phyloP scores from a whole-genome alignment of 2,329 filamentous ascomycete genomes.

The Macrophomina phaseolina region DNA sequence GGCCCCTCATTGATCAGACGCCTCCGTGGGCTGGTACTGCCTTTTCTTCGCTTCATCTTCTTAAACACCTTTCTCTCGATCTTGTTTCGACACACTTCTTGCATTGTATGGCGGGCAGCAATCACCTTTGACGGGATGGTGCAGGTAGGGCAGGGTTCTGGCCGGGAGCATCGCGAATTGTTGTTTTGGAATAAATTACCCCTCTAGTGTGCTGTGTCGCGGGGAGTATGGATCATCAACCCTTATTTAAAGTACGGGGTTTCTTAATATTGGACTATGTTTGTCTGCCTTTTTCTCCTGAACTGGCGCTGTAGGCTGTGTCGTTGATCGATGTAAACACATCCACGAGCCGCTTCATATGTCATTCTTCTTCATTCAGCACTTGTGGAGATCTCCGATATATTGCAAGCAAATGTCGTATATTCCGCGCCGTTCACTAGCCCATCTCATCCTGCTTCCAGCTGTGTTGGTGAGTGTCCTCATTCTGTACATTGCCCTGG shows the following conservation, averaged over 20 bases:
- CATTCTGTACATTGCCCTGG: background rate
- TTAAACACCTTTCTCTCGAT: background rate
- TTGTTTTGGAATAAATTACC: constrained; percentile 1
- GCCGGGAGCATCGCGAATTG: constrained; percentile 4
- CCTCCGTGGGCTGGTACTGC: background rate
- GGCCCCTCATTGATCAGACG: constrained; percentile 4
- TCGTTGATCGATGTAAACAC: background rate
- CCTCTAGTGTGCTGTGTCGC: background rate
- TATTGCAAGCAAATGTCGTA: background rate
- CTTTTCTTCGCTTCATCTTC: background rate
- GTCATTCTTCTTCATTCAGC: background rate
- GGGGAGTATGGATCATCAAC: background rate
- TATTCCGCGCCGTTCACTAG: background rate
- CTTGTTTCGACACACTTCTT: background rate
- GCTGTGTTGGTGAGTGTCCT: background rate
- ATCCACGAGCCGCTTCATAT: background rate
- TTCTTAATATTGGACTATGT: constrained; percentile 3
- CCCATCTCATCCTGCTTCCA: background rate
- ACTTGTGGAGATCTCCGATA: background rate
- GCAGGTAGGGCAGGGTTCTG: background rate
- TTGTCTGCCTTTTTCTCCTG: background rate
- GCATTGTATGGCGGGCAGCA: constrained; percentile 15
- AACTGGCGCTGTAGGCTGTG: background rate
- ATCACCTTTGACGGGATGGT: background rate
- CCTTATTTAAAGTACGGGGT: background rate